These are phyloP conservation scores for Wickerhamomyces sp. DNA, from an alignment of 1,139 yeast species.

Conservation along the genomic window DNA sequence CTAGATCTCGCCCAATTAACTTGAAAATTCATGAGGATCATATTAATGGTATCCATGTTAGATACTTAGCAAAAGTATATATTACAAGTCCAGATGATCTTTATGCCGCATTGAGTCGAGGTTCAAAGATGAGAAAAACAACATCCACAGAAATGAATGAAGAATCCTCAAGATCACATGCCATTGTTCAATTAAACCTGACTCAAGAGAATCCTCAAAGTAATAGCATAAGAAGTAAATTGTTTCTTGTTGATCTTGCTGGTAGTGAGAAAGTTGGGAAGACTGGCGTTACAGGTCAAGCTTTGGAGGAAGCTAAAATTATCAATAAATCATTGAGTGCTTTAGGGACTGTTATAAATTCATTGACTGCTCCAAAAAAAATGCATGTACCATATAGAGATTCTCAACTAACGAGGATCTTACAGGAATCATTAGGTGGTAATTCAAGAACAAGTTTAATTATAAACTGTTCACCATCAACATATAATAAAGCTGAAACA, in stretches of 20 bases:
- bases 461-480: conserved; percentile 72
- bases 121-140: conserved; percentile 50
- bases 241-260: conserved; percentile 81
- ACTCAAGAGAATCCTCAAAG: conserved; percentile 52
- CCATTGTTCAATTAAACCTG: conserved; percentile 66
- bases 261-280: conserved; percentile 86
- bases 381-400: conserved; percentile 77
- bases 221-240: conserved; percentile 47
- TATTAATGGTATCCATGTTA: conserved; percentile 62
- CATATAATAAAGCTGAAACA: conserved; percentile 61
- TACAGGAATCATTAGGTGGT: conserved; percentile 86
- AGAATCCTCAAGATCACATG: conserved; percentile 78
- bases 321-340: conserved; percentile 76
- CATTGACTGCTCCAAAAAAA: conserved; percentile 65
- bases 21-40: conserved; percentile 65
- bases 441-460: conserved; percentile 78
- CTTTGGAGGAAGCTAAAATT: conserved; percentile 79
- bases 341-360: conserved; percentile 76
- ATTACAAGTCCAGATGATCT: conserved; percentile 60
- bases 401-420: conserved; percentile 74
- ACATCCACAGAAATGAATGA: conserved; percentile 69
- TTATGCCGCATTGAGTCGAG: conserved; percentile 48
- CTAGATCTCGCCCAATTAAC: conserved; percentile 20
- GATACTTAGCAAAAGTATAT: conserved; percentile 58
- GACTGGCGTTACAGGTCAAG: conserved; percentile 73